Conservation (phyloP, 1,284 basidiomycete species). For the Blastosporella zonata region DNA sequence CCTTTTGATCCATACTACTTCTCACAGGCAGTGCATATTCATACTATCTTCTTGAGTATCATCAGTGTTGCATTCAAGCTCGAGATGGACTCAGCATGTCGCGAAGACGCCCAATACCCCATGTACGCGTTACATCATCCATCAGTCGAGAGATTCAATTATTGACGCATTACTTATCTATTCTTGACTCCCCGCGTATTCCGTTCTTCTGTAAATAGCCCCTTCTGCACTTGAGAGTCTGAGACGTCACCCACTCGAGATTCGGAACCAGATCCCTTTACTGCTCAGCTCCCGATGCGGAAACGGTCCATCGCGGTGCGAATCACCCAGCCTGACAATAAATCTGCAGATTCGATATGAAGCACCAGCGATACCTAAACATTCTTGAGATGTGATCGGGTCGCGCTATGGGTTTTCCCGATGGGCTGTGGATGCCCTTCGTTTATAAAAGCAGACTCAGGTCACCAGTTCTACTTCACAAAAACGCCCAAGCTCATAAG, state of each 20-base stretch:
- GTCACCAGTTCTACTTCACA: neutral
- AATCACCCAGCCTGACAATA: conserved; percentile 16
- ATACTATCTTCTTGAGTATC: neutral
- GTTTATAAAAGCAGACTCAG: conserved; percentile 25
- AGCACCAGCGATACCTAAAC: conserved; percentile 7
- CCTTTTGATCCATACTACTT: neutral
- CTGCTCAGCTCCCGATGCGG: conserved; percentile 16
- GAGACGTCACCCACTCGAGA: conserved; percentile 11
- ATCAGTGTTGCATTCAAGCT: neutral
- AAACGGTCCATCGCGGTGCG: conserved; percentile 17
- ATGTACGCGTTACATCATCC: conserved; percentile 17
- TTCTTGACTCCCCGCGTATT: conserved; percentile 19
- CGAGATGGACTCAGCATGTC: no score
- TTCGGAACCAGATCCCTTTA: conserved; percentile 15
- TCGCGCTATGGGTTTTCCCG: conserved; percentile 14
- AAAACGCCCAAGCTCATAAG: conserved; percentile 4
- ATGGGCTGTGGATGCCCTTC: conserved; percentile 15
- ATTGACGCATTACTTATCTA: conserved; percentile 15
- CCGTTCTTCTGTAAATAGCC: conserved; percentile 15
- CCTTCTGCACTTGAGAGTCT: conserved; percentile 18
- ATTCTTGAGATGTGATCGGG: conserved; percentile 20
- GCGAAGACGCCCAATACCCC: no score
- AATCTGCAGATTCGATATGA: conserved; percentile 22
- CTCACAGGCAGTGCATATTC: neutral
- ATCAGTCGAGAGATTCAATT: conserved; percentile 19